These are phyloP conservation scores for Salisapilia sapeloensis DNA, from an alignment of 352 stramenopile genomes.

Conservation along the genomic window DNA sequence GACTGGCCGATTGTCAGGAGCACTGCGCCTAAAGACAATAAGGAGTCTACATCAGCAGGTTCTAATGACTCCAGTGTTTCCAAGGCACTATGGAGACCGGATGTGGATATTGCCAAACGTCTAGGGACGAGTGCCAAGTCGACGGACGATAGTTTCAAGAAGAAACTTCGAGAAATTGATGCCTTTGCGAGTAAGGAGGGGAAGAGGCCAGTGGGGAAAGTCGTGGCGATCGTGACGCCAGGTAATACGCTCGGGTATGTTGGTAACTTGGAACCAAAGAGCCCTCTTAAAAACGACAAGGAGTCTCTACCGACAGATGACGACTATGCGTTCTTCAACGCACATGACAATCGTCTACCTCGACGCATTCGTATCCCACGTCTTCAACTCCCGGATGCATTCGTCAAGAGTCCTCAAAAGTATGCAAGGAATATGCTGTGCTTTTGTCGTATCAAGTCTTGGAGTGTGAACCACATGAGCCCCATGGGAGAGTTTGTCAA, in stretches of 20 bases:
- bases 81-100: slow-evolving; percentile 2
- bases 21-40: neutral
- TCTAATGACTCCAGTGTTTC: slow-evolving; percentile 1
- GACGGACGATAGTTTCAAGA: neutral
- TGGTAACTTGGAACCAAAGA: slow-evolving; percentile 37
- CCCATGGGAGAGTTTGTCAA: slow-evolving; percentile 65
- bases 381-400: slow-evolving; percentile 50
- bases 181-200: too few species aligned
- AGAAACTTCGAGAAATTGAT: too few species aligned
- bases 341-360: slow-evolving; percentile 41
- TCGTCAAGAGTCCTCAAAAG: slow-evolving; percentile 25
- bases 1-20: slow-evolving; percentile 11
- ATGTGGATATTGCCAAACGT: neutral
- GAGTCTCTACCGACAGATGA: slow-evolving; percentile 21
- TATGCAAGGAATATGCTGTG: slow-evolving; percentile 61
- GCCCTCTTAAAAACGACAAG: slow-evolving; percentile 13
- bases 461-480: slow-evolving; percentile 23
- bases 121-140: slow-evolving; percentile 3
- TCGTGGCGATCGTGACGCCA: slow-evolving; percentile 47
- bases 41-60: too few species aligned
- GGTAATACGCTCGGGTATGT: slow-evolving; percentile 43
- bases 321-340: slow-evolving; percentile 55
- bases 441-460: slow-evolving; percentile 50
- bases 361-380: slow-evolving; percentile 51
- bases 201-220: slow-evolving; percentile 46